Conservation (phyloP, 768 basidiomycete species). For the Podaxis sp. region DNA sequence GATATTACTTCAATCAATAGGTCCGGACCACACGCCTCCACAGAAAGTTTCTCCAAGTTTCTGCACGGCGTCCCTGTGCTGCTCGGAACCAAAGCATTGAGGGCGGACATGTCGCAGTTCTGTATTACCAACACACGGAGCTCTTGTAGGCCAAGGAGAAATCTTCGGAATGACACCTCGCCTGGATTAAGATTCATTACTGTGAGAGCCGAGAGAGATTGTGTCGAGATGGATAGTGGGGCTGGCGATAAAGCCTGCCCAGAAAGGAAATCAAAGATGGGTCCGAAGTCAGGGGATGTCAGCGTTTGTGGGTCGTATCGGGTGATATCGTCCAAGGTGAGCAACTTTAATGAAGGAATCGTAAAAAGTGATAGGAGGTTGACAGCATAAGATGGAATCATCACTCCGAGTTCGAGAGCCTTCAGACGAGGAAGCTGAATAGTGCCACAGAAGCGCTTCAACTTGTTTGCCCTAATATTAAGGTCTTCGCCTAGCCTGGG, state of each 20-base stretch:
- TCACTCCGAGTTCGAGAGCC: conserved; percentile 38
- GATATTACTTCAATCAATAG: not conserved
- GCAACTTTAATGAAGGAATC: conserved; percentile 34
- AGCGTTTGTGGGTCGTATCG: conserved; percentile 14
- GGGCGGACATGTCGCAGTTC: not conserved
- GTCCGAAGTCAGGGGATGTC: not conserved
- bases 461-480: not conserved
- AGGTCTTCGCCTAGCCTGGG: conserved; percentile 31
- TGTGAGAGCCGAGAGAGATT: not conserved
- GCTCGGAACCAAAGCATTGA: not conserved
- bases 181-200: conserved; percentile 4
- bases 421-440: conserved; percentile 36
- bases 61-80: not conserved
- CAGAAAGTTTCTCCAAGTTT: not conserved
- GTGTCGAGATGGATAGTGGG: not conserved
- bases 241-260: not conserved
- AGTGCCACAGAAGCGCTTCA: conserved; percentile 2
- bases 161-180: not conserved
- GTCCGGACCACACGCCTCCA: not conserved
- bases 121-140: not conserved
- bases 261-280: conserved; percentile 9
- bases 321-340: conserved; percentile 49
- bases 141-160: not conserved
- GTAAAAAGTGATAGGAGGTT: conserved; percentile 25
- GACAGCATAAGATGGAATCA: conserved; percentile 25